Conservation (phyloP, 2,329 filamentous ascomycete genomes). For the Cladorrhinum sp. region DNA sequence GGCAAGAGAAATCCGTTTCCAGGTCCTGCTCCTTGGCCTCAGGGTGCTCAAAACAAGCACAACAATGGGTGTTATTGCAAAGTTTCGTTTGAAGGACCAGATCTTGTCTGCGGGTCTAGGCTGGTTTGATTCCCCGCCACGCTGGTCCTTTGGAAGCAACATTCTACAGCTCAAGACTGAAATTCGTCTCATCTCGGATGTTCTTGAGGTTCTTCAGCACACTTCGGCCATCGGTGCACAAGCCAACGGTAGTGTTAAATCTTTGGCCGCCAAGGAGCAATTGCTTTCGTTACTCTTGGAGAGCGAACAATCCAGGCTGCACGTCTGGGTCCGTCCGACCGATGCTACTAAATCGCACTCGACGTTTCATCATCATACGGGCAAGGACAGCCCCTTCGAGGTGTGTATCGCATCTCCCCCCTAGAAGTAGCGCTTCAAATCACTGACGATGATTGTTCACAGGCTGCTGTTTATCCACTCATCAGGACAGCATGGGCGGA, state of each 20-base stretch:
- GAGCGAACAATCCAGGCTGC: constrained; percentile 78
- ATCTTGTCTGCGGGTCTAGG: constrained; percentile 79
- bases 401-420: too few relatives aligned
- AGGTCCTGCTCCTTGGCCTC: constrained; percentile 78
- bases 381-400: constrained; percentile 39
- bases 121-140: constrained; percentile 82
- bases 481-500: constrained; percentile 84
- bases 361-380: constrained; percentile 38
- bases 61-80: constrained; percentile 58
- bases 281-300: constrained; percentile 77
- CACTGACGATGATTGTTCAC: background rate
- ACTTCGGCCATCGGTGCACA: constrained; percentile 59
- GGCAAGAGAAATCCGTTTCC: constrained; percentile 87
- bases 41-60: constrained; percentile 72
- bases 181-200: constrained; percentile 73
- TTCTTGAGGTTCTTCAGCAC: constrained; percentile 62
- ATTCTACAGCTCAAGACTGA: constrained; percentile 91
- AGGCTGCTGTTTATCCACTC: constrained; percentile 59
- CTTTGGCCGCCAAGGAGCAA: constrained; percentile 74
- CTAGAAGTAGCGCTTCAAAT: too few relatives aligned
- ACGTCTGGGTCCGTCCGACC: constrained; percentile 84
- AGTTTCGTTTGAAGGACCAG: constrained; percentile 84
- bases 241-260: constrained; percentile 54
- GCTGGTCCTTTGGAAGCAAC: constrained; percentile 96
- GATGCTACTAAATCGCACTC: constrained; percentile 47